Percentiles rank a stretch among this genome's conserved stretches.
Evolutionary conservation across 1,284 basidiomycete species (phyloP).

Genomic region (Ceratobasidium sp.): DNA sequence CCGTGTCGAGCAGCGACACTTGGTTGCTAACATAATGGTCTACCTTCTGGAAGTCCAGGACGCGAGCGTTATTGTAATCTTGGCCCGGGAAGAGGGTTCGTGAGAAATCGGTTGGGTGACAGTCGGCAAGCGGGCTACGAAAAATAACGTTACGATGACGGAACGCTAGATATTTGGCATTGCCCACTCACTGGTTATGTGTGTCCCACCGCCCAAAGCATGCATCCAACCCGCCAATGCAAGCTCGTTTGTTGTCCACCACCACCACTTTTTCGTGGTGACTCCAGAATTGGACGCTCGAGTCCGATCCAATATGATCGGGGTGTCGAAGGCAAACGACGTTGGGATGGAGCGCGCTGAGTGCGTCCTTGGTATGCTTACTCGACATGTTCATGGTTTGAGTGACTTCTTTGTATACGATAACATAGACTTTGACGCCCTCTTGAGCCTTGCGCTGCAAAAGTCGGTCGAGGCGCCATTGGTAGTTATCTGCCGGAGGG

Average conservation of each 20-base stretch:
- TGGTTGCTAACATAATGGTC: conserved; percentile 78
- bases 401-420: conserved; percentile 92
- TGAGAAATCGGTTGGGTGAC: conserved; percentile 83
- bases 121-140: conserved; percentile 77
- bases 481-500: conserved; percentile 79
- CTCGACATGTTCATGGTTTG: conserved; percentile 89
- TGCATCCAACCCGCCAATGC: conserved; percentile 85
- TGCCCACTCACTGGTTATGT: conserved; percentile 59
- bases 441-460: conserved; percentile 86
- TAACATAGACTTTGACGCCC: conserved; percentile 87
- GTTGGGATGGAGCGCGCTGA: conserved; percentile 85
- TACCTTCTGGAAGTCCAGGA: conserved; percentile 84
- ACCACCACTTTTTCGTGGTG: conserved; percentile 86
- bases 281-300: conserved; percentile 74
- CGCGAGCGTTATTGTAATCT: conserved; percentile 88
- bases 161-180: background rate
- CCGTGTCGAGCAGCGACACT: conserved; percentile 71
- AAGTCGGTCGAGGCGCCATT: conserved; percentile 86
- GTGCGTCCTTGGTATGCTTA: conserved; percentile 81
- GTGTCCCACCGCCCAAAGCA: conserved; percentile 98
- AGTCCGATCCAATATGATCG: conserved; percentile 77
- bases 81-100: conserved; percentile 90
- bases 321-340: conserved; percentile 75
- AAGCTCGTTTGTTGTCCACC: conserved; percentile 84
- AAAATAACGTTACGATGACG: background rate